Percentiles rank a stretch among this genome's conserved stretches.
These are phyloP conservation scores for Desmodesmus armatus DNA, from an alignment of 139 green algal species.

Conservation along the genomic window DNA sequence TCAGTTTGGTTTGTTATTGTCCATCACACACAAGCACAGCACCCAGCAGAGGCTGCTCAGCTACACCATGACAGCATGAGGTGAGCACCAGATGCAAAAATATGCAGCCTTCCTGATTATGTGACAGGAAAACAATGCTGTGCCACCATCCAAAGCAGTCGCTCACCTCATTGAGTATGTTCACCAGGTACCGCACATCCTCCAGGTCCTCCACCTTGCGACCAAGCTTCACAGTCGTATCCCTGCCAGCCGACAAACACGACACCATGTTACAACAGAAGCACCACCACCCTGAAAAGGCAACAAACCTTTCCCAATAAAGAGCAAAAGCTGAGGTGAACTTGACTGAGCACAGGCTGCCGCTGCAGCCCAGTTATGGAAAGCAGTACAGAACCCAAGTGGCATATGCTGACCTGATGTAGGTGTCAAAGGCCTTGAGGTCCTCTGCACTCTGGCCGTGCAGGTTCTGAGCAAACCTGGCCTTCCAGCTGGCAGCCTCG, in stretches of 20 bases:
- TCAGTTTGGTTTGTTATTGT: too few species aligned
- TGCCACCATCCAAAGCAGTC: too few species aligned
- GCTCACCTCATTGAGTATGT: constrained; percentile 84
- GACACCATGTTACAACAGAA: too few species aligned
- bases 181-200: constrained; percentile 87
- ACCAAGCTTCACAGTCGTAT: constrained; percentile 87
- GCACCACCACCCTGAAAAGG: too few species aligned
- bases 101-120: too few species aligned
- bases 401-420: constrained; percentile 70
- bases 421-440: constrained; percentile 87
- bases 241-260: constrained; percentile 39
- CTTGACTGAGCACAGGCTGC: too few species aligned
- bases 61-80: background rate
- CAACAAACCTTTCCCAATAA: too few species aligned
- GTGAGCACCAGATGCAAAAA: background rate
- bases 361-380: background rate
- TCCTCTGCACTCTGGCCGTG: constrained; percentile 87
- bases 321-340: too few species aligned
- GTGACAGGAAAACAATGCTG: too few species aligned
- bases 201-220: constrained; percentile 89
- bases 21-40: too few species aligned
- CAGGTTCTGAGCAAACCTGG: constrained; percentile 93
- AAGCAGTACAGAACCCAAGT: background rate
- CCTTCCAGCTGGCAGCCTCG: constrained; percentile 93
- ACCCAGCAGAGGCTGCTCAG: too few species aligned